A percentile compares a stretch with the other conserved stretches of the same genome.
Conservation (phyloP, 768 basidiomycete species). For the Leccinum incarnatum region DNA sequence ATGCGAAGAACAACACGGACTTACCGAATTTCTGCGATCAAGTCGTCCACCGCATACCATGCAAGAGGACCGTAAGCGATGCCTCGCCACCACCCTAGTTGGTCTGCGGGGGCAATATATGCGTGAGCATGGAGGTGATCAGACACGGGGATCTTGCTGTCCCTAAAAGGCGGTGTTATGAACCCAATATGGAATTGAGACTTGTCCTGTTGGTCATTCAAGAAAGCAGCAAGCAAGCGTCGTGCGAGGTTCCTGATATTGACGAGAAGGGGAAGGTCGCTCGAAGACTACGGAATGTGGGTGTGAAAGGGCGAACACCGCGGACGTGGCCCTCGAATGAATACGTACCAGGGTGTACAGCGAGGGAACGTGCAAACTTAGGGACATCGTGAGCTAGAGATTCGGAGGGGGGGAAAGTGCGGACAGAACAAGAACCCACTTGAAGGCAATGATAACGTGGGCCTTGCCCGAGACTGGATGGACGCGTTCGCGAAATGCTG, state of each 20-base stretch:
- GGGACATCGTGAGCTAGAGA: constrained; percentile 1
- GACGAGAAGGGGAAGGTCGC: constrained; percentile 1
- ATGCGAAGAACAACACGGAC: constrained; percentile 16
- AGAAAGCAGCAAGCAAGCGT: background rate
- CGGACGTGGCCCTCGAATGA: constrained; percentile 19
- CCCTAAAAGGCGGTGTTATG: constrained; percentile 75
- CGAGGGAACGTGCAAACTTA: constrained; percentile 74
- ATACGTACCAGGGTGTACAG: constrained; percentile 58
- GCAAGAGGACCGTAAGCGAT: background rate
- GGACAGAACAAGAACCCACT: constrained; percentile 43
- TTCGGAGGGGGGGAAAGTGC: constrained; percentile 6
- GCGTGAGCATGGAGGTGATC: constrained; percentile 81
- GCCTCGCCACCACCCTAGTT: background rate
- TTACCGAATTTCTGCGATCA: constrained; percentile 80
- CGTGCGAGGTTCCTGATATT: background rate
- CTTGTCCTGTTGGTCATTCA: background rate
- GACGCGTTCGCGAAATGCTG: background rate
- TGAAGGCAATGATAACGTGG: constrained; percentile 73
- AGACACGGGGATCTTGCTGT: constrained; percentile 74
- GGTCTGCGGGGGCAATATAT: constrained; percentile 48
- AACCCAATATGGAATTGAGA: constrained; percentile 43
- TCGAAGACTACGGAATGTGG: constrained; percentile 36
- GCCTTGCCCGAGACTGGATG: constrained; percentile 51
- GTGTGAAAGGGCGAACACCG: constrained; percentile 35
- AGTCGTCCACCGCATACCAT: constrained; percentile 29